These are phyloP conservation scores for Geosmithia morbida DNA, from an alignment of 2,329 filamentous ascomycete genomes.

Conservation along the genomic window DNA sequence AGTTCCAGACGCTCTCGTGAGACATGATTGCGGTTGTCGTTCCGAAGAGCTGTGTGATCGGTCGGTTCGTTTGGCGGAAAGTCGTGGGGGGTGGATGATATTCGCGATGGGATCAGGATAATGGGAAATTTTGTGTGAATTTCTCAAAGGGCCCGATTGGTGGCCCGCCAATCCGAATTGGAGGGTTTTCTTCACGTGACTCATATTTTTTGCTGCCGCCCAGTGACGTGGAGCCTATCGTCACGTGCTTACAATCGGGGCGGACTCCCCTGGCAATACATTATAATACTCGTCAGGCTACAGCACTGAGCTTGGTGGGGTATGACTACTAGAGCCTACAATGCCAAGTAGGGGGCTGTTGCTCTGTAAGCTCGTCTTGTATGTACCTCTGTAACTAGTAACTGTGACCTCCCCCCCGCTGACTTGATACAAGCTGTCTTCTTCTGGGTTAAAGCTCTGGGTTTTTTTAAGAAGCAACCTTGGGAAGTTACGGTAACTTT, in stretches of 20 bases:
- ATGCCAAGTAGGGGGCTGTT: neutral
- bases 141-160: slow-evolving; percentile 10
- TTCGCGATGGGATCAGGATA: slow-evolving; percentile 14
- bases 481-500: neutral
- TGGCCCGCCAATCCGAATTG: slow-evolving; percentile 14
- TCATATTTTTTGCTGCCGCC: neutral
- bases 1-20: slow-evolving; percentile 98
- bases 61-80: slow-evolving; percentile 4
- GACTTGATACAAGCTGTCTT: neutral
- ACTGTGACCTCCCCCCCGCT: neutral
- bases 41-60: slow-evolving; percentile 4
- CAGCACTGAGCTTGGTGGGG: too few relatives aligned
- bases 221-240: neutral
- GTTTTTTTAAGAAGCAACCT: neutral
- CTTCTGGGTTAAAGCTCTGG: neutral
- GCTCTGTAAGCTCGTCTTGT: neutral
- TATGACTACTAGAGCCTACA: neutral
- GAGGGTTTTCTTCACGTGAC: slow-evolving; percentile 15
- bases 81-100: slow-evolving; percentile 8
- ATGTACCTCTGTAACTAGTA: neutral
- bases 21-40: slow-evolving; percentile 36
- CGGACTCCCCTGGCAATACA: too few relatives aligned
- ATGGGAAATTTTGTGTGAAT: slow-evolving; percentile 25
- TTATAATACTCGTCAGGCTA: too few relatives aligned
- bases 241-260: neutral